Base-by-base conservation (phyloP, 2,329 filamentous ascomycete species). In the Diaporthe citrichinensis region DNA sequence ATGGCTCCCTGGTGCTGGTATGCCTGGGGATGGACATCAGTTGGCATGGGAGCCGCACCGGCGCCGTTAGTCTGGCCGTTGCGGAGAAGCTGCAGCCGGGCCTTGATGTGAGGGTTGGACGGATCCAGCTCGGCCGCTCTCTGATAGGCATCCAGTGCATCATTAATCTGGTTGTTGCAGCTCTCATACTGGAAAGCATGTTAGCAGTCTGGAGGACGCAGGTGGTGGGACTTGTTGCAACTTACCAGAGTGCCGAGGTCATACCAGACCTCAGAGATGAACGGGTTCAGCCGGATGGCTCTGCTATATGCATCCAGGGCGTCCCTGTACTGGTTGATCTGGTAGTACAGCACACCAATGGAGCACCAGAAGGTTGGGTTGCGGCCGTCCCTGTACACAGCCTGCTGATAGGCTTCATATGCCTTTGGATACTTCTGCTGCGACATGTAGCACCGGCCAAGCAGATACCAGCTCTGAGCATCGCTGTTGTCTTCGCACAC, bases 361-460 rank as follows among this genome's bases (percentile, higher is more conserved):
- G 96, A 98, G 87, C 97, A 98, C 97, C 97, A 99, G 88, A 98
- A 99, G 2, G 97, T 98, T 25, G 97, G 97, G 83, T 98, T 98
- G 79, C 97, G 94, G 46, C 97, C 97, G 83, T 99, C 97, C 74
- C 97, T 95, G 83, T 99, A 99, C 53, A 99, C 97, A 3, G 97
- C 97, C 87, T 99, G 97, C 83, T 99, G 97, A 84, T 98, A 98
- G 8, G 97, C 96, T 83, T 99, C 97, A 81, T 98, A 98, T 0
- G 97, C 97, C 84, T 98, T 98, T 81, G 96, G 96, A 81, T 98
- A 98, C 84, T 98, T 98, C 84, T 98, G 95, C 86, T 98, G 96
- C 79, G 96, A 97, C 97, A 99, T 98, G 88, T 98, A 99, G 87
- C 97, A 98, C 80, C 97, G 93, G 58, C 97, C 97, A 71, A 99